Base-by-base conservation (phyloP, 129 eudicot genomes). In the Tagetes erecta region DNA sequence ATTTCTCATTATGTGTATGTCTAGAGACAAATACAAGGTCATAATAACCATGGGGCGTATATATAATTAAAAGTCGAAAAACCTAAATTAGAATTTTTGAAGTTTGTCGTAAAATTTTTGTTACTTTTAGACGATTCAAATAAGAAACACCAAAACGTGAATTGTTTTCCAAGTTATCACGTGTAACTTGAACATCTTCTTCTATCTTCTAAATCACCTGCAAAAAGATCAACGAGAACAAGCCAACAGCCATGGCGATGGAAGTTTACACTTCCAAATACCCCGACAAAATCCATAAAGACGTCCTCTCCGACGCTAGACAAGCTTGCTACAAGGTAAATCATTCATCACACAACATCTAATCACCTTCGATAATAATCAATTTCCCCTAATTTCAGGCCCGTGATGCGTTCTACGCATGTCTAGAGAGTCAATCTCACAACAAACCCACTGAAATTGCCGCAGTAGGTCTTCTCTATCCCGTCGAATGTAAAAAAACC, bases 361-460 rank as follows among this genome's bases (percentile, higher is more conserved):
- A 9, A 34, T 37, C 34, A 2, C 40, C 6, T n/a, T n/a, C 55
- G 1, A 38, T 39, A 40, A 55, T 27, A 27, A 50, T 68, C 36
- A 53, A 13, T 7, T 37, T 59, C 8, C 50, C 60, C 69, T 36
- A 70, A 63, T 50, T 12, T 9, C 40, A 91, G 98, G 98, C 97
- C 36, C 87, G 98, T 1, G 98, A 93, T 56, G 89, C 89, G 40
- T 93, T 93, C 81, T 93, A 87, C 73, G 87, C 90, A 1, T 93
- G 98, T 45, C 60, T 90, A 38, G 98, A 84, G 85, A 87, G 69
- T 56, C 74, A 90, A 76, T 88, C 95, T 9, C 73, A 79, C 81
- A 93, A 86, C 81, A 84, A 87, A 72, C 83, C 92, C 0, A 90
- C 95, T 1, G 97, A 93, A 83, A 86, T 83, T n/a, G 98, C 90